These are phyloP conservation scores for Verticillium zaregamsianum DNA, from an alignment of 2,329 filamentous ascomycete genomes.

Conservation along the genomic window DNA sequence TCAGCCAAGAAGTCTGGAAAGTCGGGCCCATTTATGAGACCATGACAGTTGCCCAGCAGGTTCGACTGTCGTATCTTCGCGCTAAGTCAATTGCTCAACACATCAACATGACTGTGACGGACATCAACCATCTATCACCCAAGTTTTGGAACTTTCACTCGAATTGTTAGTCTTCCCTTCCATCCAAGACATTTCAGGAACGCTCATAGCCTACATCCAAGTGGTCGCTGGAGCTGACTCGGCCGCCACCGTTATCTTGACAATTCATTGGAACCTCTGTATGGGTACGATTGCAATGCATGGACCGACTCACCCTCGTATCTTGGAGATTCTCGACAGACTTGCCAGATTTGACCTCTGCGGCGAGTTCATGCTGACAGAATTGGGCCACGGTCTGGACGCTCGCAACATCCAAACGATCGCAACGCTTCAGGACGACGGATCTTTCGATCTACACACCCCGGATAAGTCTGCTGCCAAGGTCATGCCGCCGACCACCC, in stretches of 20 bases:
- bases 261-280: slow-evolving; percentile 27
- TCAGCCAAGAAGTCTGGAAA: too few relatives aligned
- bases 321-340: slow-evolving; percentile 7
- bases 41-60: too few relatives aligned
- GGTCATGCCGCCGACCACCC: slow-evolving; percentile 20
- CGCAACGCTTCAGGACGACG: slow-evolving; percentile 26
- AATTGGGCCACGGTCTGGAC: slow-evolving; percentile 33
- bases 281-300: slow-evolving; percentile 19
- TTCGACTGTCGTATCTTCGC: too few relatives aligned
- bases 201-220: slow-evolving; percentile 12
- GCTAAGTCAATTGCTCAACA: too few relatives aligned
- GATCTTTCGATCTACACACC: slow-evolving; percentile 27
- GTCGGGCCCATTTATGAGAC: too few relatives aligned
- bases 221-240: slow-evolving; percentile 13
- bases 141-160: slow-evolving; percentile 20
- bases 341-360: slow-evolving; percentile 17
- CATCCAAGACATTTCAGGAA: too few relatives aligned
- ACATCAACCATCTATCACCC: neutral
- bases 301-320: slow-evolving; percentile 12
- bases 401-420: slow-evolving; percentile 32
- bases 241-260: slow-evolving; percentile 14
- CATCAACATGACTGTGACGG: too few relatives aligned
- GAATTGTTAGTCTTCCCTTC: too few relatives aligned
- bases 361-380: slow-evolving; percentile 33
- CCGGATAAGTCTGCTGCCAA: slow-evolving; percentile 26